These are phyloP conservation scores for Melaleuca quinquenervia DNA, from an alignment of 345 rosid species.

Conservation along the genomic window DNA sequence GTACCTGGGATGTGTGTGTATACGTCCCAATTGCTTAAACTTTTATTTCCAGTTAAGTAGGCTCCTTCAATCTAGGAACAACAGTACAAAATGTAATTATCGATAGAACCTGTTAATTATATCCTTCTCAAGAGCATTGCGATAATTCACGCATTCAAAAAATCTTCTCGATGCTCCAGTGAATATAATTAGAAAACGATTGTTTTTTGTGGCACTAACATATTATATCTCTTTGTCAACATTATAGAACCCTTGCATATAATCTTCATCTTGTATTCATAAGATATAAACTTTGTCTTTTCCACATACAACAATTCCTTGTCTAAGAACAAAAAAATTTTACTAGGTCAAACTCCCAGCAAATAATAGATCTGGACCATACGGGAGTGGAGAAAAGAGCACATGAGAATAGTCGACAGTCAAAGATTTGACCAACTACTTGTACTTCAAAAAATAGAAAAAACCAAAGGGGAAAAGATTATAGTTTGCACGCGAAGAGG, in stretches of 20 bases:
- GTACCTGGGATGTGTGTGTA: conserved; percentile 11
- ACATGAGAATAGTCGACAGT: neutral
- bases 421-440: neutral
- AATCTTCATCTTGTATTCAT: neutral
- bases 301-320: neutral
- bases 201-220: neutral
- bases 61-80: conserved; percentile 16
- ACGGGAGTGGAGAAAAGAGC: neutral
- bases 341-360: neutral
- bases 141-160: neutral
- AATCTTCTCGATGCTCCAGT: neutral
- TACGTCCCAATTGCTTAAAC: conserved; percentile 20
- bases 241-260: neutral
- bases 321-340: neutral
- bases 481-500: no score
- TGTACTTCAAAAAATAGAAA: neutral
- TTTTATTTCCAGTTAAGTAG: conserved; percentile 5
- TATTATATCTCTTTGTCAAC: neutral
- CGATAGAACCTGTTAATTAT: neutral
- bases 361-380: neutral
- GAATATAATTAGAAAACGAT: neutral
- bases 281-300: neutral
- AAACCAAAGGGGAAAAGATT: neutral
- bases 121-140: neutral
- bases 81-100: neutral